Evolutionary conservation across 2,329 filamentous ascomycete species (phyloP).

Genomic region (Cryphonectria carpinicola): DNA sequence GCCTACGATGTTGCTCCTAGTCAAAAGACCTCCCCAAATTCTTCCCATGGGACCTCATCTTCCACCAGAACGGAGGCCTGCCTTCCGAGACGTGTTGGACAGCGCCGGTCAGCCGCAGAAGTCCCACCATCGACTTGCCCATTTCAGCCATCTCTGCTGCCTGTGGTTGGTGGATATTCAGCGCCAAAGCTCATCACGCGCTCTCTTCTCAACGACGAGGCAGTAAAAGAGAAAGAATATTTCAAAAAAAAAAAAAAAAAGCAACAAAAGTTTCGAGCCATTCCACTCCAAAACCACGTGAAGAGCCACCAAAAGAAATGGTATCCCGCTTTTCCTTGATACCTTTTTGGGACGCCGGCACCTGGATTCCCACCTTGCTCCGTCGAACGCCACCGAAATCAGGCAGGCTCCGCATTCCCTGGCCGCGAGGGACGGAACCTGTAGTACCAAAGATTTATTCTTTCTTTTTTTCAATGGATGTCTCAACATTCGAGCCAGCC

Average conservation of each 20-base stretch:
- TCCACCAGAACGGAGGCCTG: conserved; percentile 6
- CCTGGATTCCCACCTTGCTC: background rate
- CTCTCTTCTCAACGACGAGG: background rate
- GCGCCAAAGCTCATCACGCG: background rate
- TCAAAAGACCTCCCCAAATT: background rate
- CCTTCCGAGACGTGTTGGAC: conserved; percentile 4
- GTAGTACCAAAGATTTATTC: background rate
- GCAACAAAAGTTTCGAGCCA: background rate
- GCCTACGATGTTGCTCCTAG: background rate
- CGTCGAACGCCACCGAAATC: background rate
- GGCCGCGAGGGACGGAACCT: background rate
- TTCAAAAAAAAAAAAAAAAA: background rate
- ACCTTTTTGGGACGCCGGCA: conserved; percentile 2
- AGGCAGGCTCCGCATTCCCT: background rate
- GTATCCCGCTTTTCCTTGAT: background rate
- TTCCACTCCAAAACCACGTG: background rate
- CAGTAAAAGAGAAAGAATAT: no score
- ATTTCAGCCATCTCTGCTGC: background rate
- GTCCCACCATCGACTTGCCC: background rate
- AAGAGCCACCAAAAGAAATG: background rate
- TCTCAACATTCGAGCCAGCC: background rate
- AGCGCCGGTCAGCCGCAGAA: background rate
- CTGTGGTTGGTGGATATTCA: conserved; percentile 13
- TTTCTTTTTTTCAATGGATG: no score
- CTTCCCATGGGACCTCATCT: background rate